Conservation (phyloP, 345 rosid genomes). For the Populus pruinosa region DNA sequence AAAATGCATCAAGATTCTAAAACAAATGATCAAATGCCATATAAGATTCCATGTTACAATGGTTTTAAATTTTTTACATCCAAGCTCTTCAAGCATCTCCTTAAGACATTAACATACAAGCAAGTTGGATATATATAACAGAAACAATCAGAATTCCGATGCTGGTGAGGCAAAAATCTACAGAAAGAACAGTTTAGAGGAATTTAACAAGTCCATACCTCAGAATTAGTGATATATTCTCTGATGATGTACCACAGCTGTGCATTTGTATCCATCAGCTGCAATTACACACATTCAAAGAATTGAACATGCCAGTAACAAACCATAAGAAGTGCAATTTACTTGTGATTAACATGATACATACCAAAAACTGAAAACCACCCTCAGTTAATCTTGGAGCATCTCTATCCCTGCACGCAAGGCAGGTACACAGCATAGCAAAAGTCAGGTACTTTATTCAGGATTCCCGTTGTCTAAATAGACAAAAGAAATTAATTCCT, state of each 20-base stretch:
- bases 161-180: not conserved
- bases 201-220: conserved; percentile 49
- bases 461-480: conserved; percentile 11
- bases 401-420: conserved; percentile 67
- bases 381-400: conserved; percentile 79
- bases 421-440: conserved; percentile 16
- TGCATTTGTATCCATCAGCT: conserved; percentile 98
- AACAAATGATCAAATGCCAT: not conserved
- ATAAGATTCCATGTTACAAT: not conserved
- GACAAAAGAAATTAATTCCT: conserved; percentile 6
- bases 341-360: conserved; percentile 25
- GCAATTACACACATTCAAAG: conserved; percentile 27
- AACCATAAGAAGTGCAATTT: conserved; percentile 17
- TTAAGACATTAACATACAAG: not conserved
- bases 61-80: not conserved
- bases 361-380: conserved; percentile 98
- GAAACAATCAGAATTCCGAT: not conserved
- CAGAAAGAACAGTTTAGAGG: conserved; percentile 12
- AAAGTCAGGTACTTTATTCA: not conserved
- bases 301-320: conserved; percentile 15
- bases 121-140: not conserved
- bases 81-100: not conserved
- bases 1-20: not conserved
- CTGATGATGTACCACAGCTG: conserved; percentile 97
- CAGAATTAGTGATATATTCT: conserved; percentile 90